Base-by-base conservation (phyloP, 306 rosid genomes). In the Fragaria iinumae region DNA sequence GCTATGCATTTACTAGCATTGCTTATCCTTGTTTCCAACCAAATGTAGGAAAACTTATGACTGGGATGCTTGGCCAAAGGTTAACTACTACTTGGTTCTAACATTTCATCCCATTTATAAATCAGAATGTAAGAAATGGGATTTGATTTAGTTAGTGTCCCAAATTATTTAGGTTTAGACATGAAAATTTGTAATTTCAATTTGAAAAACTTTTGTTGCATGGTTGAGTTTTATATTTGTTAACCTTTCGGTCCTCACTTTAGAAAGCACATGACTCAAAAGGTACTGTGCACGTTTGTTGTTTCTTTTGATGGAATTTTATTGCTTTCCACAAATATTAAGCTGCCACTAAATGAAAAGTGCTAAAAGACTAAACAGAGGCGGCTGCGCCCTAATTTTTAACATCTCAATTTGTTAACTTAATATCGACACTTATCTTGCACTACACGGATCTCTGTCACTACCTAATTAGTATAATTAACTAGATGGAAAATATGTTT, bases 341-440 rank as follows among this genome's bases (percentile, higher is more conserved):
- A 50, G 71, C 18, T 63, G 74, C 75, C 71, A 74, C 84, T n/a
- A 53, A 44, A 23, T 16, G 4, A 48, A 76, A 76, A 68, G 87
- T 64, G 82, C 63, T 38, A 80, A 6, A 69, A 25, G 84, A 84
- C 85, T 77, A 84, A 80, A 74, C n/a, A 12, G 77, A 59, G 87
- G 80, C 85, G 87, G 87, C 87, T 72, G 47, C 39, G 12, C 32
- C 8, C 12, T 44, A 18, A 43, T 2, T 38, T 62, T 44, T 27
- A 43, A 27, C 57, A 52, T 59, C 60, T 16, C 45, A 64, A 6
- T 16, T 25, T 72, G 21, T 55, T 36, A 52, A 72, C 49, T 72
- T 44, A 44, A 39, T 20, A 53, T 52, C 7, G 20, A 36, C 36
- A 36, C 52, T 12, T 72, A 39, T 11, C 34, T 67, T 43, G 52